A percentile compares a stretch with the other conserved stretches of the same genome.
Conservation (phyloP, 768 basidiomycete genomes). For the Austroboletus eburneus region DNA sequence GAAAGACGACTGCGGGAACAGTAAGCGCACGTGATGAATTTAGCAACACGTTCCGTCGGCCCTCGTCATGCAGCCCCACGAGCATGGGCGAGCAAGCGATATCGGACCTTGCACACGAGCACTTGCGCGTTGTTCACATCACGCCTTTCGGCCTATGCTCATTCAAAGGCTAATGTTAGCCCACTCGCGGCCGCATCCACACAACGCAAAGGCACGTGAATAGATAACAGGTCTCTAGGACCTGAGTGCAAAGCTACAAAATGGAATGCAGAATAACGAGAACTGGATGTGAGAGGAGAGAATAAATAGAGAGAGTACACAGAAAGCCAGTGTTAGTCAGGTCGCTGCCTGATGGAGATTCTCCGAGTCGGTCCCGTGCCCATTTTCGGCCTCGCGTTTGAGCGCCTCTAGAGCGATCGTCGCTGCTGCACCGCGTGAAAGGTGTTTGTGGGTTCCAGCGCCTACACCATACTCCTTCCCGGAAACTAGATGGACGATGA, state of each 20-base stretch:
- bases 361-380: constrained; percentile 5
- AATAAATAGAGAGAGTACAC: constrained; percentile 5
- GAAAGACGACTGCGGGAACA: neutral
- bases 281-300: neutral
- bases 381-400: constrained; percentile 18
- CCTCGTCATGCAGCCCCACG: neutral
- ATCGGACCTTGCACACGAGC: constrained; percentile 10
- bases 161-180: constrained; percentile 1
- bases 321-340: neutral
- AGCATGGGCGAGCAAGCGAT: constrained; percentile 5
- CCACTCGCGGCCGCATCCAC: constrained; percentile 6
- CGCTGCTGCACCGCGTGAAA: constrained; percentile 44
- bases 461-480: constrained; percentile 47
- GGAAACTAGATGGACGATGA: constrained; percentile 40
- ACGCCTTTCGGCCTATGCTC: constrained; percentile 1
- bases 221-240: constrained; percentile 11
- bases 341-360: neutral
- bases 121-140: constrained; percentile 10
- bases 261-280: neutral
- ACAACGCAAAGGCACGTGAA: constrained; percentile 2
- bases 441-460: constrained; percentile 46
- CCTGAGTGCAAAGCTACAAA: constrained; percentile 9
- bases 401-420: constrained; percentile 34
- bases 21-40: constrained; percentile 9
- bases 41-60: constrained; percentile 8